These are phyloP conservation scores for Schizosaccharomyces cryophilus DNA, from an alignment of 805 yeast genomes.

Conservation along the genomic window DNA sequence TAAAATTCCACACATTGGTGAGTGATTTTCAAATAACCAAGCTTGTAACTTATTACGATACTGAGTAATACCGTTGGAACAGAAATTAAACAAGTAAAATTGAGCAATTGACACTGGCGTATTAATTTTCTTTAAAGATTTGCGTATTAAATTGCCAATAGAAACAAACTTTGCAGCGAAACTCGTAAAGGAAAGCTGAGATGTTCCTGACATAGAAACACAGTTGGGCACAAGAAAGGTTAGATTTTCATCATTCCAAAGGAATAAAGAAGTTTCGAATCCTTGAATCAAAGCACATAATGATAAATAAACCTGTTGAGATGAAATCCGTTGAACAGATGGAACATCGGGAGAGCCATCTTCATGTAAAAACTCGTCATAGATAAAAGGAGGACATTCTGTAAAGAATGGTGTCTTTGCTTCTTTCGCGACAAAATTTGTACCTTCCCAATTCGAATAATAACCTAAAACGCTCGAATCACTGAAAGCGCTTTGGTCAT, in stretches of 20 bases:
- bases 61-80: not conserved
- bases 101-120: not conserved
- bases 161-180: not conserved
- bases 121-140: not conserved
- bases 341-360: too few species aligned
- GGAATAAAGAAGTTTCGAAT: not conserved
- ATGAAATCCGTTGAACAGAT: not conserved
- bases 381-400: too few species aligned
- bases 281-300: not conserved
- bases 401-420: too few species aligned
- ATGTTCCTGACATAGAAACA: not conserved
- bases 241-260: not conserved
- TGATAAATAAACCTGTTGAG: not conserved
- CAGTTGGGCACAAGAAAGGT: not conserved
- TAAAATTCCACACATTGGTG: not conserved
- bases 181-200: not conserved
- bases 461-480: too few species aligned
- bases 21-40: not conserved
- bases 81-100: not conserved
- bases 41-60: not conserved
- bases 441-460: too few species aligned
- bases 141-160: not conserved
- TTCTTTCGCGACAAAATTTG: too few species aligned
- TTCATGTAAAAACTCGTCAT: too few species aligned
- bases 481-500: too few species aligned